These are phyloP conservation scores for Colletotrichum cuscutae DNA, from an alignment of 2,329 filamentous ascomycete species.

Conservation along the genomic window DNA sequence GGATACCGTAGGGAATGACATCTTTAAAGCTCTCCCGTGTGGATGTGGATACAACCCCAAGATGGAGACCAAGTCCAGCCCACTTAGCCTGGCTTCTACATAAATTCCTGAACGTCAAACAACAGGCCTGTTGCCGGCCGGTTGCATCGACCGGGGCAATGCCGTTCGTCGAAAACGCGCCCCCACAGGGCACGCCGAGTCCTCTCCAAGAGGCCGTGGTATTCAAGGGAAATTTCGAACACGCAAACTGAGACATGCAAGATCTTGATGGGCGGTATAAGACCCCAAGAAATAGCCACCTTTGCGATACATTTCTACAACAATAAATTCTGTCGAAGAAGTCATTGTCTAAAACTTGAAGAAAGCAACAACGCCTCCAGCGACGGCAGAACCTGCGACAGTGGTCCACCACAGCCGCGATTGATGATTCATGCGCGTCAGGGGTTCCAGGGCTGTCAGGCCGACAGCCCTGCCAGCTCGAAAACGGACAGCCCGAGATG, in stretches of 20 bases:
- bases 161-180: too few species aligned
- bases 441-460: background rate
- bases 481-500: constrained; percentile 16
- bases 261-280: background rate
- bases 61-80: background rate
- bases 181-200: background rate
- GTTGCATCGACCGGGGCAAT: background rate
- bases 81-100: background rate
- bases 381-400: background rate
- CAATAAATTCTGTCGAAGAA: background rate
- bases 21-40: constrained; percentile 10
- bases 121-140: background rate
- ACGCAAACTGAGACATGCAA: constrained; percentile 21
- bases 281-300: background rate
- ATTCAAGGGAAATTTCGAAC: constrained; percentile 2
- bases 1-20: background rate
- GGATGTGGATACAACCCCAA: constrained; percentile 14
- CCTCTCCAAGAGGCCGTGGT: background rate
- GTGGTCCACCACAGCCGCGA: background rate
- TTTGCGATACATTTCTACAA: too few species aligned
- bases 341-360: background rate
- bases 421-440: constrained; percentile 21
- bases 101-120: constrained; percentile 8
- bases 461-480: background rate
- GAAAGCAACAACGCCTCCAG: background rate